Conservation (phyloP, 2,329 filamentous ascomycete genomes). For the Xylaria sp. region DNA sequence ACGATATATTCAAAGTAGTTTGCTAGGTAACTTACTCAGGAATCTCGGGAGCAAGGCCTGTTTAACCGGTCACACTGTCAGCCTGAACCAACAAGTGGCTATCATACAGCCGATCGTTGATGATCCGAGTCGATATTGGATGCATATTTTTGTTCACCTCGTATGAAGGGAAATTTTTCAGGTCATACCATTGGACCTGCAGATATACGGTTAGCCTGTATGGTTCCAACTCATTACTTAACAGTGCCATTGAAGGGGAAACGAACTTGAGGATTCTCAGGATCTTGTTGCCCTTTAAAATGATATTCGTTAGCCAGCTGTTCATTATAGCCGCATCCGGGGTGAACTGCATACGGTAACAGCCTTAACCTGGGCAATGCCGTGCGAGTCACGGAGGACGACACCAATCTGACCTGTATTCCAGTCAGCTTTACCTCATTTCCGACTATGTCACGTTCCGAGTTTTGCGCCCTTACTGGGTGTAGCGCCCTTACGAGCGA, state of each 20-base stretch:
- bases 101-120: constrained; percentile 49
- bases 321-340: not conserved
- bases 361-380: constrained; percentile 96
- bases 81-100: constrained; percentile 89
- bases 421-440: constrained; percentile 5
- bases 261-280: constrained; percentile 95
- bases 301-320: constrained; percentile 49
- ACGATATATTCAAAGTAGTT: not conserved
- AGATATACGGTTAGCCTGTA: constrained; percentile 14
- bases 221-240: not conserved
- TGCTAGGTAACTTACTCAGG: constrained; percentile 67
- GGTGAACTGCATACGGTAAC: constrained; percentile 65
- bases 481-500: constrained; percentile 98
- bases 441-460: not conserved
- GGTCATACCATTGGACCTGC: constrained; percentile 77
- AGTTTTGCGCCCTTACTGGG: constrained; percentile 31
- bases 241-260: not conserved
- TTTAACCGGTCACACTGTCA: constrained; percentile 87
- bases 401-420: constrained; percentile 68
- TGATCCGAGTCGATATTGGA: constrained; percentile 30
- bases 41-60: constrained; percentile 97
- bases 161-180: constrained; percentile 44
- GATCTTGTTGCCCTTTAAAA: constrained; percentile 87
- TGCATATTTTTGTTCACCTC: constrained; percentile 23
- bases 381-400: constrained; percentile 96